These are phyloP conservation scores for Neofusicoccum cordaticola DNA, from an alignment of 2,329 filamentous ascomycete species.

Conservation along the genomic window DNA sequence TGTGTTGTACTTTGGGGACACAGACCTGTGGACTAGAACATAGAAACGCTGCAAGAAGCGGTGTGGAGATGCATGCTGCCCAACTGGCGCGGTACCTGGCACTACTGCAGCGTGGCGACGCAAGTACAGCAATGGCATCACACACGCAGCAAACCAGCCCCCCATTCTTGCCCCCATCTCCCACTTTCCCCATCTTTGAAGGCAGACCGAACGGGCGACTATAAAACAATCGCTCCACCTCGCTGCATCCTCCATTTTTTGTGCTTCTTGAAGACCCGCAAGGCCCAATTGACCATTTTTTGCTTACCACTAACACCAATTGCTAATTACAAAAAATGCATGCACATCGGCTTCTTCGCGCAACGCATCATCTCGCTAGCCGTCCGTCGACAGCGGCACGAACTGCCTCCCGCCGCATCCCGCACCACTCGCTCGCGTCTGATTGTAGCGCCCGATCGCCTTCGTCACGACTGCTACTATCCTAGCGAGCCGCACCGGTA, in stretches of 20 bases:
- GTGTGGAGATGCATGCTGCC: neutral
- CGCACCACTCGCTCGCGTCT: neutral
- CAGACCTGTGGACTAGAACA: no score
- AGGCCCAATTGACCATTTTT: neutral
- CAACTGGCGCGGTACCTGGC: conserved; percentile 3
- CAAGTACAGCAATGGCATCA: neutral
- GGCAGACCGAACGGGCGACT: neutral
- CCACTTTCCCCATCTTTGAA: neutral
- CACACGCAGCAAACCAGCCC: neutral
- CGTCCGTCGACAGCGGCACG: neutral
- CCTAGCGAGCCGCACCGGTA: neutral
- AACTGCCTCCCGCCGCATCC: neutral
- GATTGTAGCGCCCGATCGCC: neutral
- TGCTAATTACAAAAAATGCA: neutral
- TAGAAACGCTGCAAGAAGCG: neutral
- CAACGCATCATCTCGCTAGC: neutral
- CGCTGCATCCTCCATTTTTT: neutral
- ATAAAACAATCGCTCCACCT: neutral
- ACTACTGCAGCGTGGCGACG: conserved; percentile 8
- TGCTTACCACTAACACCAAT: neutral
- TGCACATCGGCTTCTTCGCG: neutral
- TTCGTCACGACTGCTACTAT: neutral
- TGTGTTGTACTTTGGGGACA: no score
- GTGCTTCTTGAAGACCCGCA: neutral
- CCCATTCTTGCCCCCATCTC: conserved; percentile 10